A percentile compares a stretch with the other conserved stretches of the same genome.
These are phyloP conservation scores for Ceratobasidium sp. DNA, from an alignment of 1,284 basidiomycete species.

Conservation along the genomic window DNA sequence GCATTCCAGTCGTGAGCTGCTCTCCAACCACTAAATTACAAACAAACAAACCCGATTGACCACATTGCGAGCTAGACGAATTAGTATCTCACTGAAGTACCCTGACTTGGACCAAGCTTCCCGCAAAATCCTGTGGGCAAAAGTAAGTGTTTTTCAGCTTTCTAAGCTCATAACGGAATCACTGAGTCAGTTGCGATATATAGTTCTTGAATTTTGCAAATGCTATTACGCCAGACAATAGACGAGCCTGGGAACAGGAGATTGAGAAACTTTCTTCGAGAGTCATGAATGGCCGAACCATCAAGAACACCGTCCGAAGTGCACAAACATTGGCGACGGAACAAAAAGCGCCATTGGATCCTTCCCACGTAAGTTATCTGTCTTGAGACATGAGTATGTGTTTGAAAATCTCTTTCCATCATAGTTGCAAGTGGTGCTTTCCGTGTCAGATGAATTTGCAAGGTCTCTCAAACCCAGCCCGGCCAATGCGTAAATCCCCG, in stretches of 20 bases:
- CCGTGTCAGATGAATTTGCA: too few relatives aligned
- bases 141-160: background rate
- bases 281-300: background rate
- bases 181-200: too few relatives aligned
- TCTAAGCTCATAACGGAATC: too few relatives aligned
- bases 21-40: background rate
- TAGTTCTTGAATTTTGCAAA: background rate
- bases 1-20: background rate
- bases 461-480: too few relatives aligned
- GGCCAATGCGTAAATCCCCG: too few relatives aligned
- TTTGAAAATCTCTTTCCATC: too few relatives aligned
- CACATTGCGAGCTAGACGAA: background rate
- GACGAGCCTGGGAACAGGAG: background rate
- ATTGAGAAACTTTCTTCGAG: background rate
- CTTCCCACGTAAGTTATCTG: too few relatives aligned
- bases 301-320: background rate
- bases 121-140: background rate
- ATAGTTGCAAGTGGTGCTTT: too few relatives aligned
- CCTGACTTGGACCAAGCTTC: background rate
- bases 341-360: too few relatives aligned
- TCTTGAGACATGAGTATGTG: too few relatives aligned
- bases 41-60: background rate
- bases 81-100: background rate
- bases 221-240: background rate
- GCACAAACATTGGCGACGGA: background rate